A percentile compares a stretch with the other conserved stretches of the same genome.
phyloP scores from a whole-genome alignment of 2,329 filamentous ascomycete genomes.

The Leptographium wingfieldii region DNA sequence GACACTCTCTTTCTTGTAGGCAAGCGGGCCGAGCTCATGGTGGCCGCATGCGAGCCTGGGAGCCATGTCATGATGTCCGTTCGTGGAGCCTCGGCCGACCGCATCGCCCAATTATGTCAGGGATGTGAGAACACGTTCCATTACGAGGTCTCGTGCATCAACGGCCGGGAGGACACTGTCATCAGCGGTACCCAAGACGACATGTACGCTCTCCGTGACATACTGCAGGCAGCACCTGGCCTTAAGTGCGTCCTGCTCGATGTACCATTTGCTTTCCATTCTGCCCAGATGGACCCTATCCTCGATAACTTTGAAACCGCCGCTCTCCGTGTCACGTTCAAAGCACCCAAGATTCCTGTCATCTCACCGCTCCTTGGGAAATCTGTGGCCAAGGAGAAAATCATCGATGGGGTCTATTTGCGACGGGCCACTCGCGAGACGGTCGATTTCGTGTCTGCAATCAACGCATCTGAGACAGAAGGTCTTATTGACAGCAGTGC shows the following conservation, averaged over 20 bases:
- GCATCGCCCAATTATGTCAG: not conserved
- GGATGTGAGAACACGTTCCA: slow-evolving; percentile 11
- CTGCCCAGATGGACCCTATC: not conserved
- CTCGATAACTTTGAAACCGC: not conserved
- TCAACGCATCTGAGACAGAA: not conserved
- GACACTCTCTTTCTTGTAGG: slow-evolving; percentile 53
- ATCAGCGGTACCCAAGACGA: slow-evolving; percentile 30
- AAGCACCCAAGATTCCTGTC: not conserved
- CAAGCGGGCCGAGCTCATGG: slow-evolving; percentile 40
- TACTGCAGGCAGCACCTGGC: not conserved
- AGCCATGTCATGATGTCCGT: slow-evolving; percentile 24
- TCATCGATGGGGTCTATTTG: not conserved
- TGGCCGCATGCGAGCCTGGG: slow-evolving; percentile 34
- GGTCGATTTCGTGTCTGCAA: not conserved
- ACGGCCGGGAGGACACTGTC: slow-evolving; percentile 49
- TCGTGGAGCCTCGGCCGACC: not conserved
- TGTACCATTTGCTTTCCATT: not conserved
- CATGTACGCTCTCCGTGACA: not conserved
- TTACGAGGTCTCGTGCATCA: slow-evolving; percentile 44
- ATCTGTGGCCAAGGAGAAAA: not conserved
- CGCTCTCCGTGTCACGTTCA: not conserved
- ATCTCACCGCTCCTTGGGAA: not conserved
- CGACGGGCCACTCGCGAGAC: not conserved
- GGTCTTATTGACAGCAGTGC: not conserved
- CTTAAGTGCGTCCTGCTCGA: not conserved